Base-by-base conservation (phyloP, 768 basidiomycete genomes). In the Ephemerocybe angulata region DNA sequence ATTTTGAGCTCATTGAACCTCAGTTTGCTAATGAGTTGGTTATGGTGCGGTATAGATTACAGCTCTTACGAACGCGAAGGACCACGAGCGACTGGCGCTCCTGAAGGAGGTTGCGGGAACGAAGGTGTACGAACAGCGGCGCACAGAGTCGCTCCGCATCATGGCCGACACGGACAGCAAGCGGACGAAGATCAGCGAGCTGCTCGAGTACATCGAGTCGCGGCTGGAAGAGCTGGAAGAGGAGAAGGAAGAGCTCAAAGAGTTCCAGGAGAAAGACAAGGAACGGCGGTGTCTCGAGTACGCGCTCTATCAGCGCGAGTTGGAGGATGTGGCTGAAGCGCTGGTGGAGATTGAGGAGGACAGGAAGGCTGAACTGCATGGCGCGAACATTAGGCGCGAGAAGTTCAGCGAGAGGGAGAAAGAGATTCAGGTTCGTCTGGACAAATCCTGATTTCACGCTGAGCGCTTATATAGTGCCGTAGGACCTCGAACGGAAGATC, bases 51-150 rank as follows among this genome's bases (percentile, higher is more conserved):
- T 13, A 2, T 59, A 97, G 91, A 98, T 99, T 58, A 98, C 96
- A 0, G 86, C 91, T 21, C 76, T 99, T 12, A 99, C 96, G 7
- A 99, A 98, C 59, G 95, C 95, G 22, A 97, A 97, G 69, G 97
- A 99, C 64, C 84, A 87, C 48, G 96, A 99, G 67, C 83, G 97
- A 2, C 80, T 99, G 4, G 85, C 90, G 0, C 79, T 99, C n/a
- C 76, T 99, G 43, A 98, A 99, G 65, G 97, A 99, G 70, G 95
- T 99, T 0, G 97, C 96, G 0, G 97, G 97, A 3, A 99, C 97
- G 0, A 93, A 97, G 62, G 93, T 98, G 1, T 99, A 99, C 65
- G 97, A 99, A 71, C 90, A 96, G 65, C 86, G 95, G 44, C 83
- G 96, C 15, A 61, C 88, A 0, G 97, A 99, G 67, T 94, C 91